Conservation (phyloP, 1,284 basidiomycete genomes). For the Grifola frondosa region DNA sequence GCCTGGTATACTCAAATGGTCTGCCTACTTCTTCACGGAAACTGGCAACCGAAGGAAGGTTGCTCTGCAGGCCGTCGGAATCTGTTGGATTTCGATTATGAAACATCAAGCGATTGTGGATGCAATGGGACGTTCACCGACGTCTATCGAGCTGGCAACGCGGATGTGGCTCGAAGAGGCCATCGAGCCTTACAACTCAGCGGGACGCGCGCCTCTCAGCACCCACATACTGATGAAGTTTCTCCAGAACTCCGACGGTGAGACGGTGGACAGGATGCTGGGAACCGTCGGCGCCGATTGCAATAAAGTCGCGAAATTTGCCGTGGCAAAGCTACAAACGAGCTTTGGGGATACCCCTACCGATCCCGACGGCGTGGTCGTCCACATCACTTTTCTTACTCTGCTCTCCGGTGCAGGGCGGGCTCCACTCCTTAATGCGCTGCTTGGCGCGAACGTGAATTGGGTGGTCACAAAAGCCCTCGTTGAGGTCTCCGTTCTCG, state of each 20-base stretch:
- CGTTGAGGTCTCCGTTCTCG: constrained; percentile 24
- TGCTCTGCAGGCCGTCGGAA: constrained; percentile 32
- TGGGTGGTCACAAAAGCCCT: constrained; percentile 32
- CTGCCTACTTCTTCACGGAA: constrained; percentile 31
- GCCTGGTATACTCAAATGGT: constrained; percentile 40
- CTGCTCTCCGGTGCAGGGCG: constrained; percentile 34
- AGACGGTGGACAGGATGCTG: constrained; percentile 31
- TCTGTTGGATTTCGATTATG: constrained; percentile 30
- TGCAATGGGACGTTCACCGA: constrained; percentile 31
- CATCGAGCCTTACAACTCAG: constrained; percentile 17
- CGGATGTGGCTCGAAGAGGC: constrained; percentile 37
- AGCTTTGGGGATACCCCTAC: constrained; percentile 9
- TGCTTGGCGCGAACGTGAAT: constrained; percentile 34
- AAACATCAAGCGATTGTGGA: constrained; percentile 29
- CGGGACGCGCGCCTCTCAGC: constrained; percentile 26
- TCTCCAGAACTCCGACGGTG: constrained; percentile 21
- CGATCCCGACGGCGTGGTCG: too few species aligned
- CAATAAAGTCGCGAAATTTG: constrained; percentile 30
- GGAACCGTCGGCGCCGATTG: constrained; percentile 26
- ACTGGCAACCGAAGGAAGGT: constrained; percentile 17
- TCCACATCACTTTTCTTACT: constrained; percentile 29
- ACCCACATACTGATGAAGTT: constrained; percentile 33
- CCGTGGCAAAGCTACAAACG: constrained; percentile 29
- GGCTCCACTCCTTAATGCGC: constrained; percentile 30
- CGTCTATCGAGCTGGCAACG: constrained; percentile 35